A percentile compares a stretch with the other conserved stretches of the same genome.
Evolutionary conservation across 257 asterid genomes (phyloP).

Genomic region (Solanum dulcamara): DNA sequence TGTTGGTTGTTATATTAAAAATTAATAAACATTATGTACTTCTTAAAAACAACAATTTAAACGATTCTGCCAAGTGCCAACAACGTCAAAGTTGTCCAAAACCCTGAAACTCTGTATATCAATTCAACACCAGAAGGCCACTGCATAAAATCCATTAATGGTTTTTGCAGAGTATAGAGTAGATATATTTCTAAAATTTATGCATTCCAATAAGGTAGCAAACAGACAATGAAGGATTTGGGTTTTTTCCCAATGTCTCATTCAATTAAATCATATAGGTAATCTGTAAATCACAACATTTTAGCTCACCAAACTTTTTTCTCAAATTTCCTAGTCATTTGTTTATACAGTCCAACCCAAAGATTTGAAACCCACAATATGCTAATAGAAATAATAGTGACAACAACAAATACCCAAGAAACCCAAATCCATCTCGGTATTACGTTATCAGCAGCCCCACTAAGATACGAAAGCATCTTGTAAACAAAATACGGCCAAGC

Average conservation of each 20-base stretch:
- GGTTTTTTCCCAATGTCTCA: neutral
- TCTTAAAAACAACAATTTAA: neutral
- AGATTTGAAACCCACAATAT: conserved; percentile 68
- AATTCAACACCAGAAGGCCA: neutral
- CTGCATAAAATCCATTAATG: neutral
- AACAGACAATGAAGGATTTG: neutral
- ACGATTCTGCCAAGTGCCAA: neutral
- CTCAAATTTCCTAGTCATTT: conserved; percentile 22
- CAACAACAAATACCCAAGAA: conserved; percentile 67
- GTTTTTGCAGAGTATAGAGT: neutral
- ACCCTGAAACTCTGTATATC: neutral
- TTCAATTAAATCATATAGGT: neutral
- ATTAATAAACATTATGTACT: too few relatives aligned
- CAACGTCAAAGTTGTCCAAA: neutral
- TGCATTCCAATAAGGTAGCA: neutral
- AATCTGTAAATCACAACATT: neutral
- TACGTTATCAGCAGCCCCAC: conserved; percentile 53
- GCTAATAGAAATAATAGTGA: conserved; percentile 63
- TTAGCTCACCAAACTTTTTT: conserved; percentile 29
- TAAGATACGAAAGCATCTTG: conserved; percentile 40
- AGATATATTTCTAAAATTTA: neutral
- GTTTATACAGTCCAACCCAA: conserved; percentile 56
- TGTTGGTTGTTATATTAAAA: too few relatives aligned
- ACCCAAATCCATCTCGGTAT: conserved; percentile 87
- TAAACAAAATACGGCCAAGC: conserved; percentile 67